A percentile compares a stretch with the other conserved stretches of the same genome.
These are phyloP conservation scores for Arabis hirsuta DNA, from an alignment of 345 rosid species.

Conservation along the genomic window DNA sequence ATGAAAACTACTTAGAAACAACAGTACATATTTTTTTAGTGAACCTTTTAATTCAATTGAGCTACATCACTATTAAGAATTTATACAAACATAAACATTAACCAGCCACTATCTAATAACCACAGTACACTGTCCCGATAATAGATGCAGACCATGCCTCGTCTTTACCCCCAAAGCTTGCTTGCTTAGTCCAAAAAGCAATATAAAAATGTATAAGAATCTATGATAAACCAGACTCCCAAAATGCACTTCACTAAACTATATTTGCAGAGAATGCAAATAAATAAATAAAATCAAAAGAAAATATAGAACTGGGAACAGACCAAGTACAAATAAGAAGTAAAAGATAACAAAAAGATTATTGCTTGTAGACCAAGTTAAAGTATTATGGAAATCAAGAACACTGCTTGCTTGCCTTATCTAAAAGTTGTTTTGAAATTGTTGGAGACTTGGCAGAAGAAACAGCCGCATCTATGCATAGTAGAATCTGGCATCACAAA, in stretches of 20 bases:
- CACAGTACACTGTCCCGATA: not conserved
- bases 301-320: slow-evolving; percentile 16
- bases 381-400: slow-evolving; percentile 25
- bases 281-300: slow-evolving; percentile 1
- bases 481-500: slow-evolving; percentile 72
- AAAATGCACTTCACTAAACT: slow-evolving; percentile 17
- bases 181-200: slow-evolving; percentile 24
- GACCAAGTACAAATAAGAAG: slow-evolving; percentile 4
- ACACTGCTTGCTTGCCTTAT: slow-evolving; percentile 69
- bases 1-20: slow-evolving; percentile 30
- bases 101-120: slow-evolving; percentile 16
- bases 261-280: slow-evolving; percentile 18
- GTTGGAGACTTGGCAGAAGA: slow-evolving; percentile 79
- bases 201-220: not conserved
- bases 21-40: not conserved
- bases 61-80: not conserved
- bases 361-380: slow-evolving; percentile 21
- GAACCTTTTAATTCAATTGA: slow-evolving; percentile 31
- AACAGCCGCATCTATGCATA: slow-evolving; percentile 91
- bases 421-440: slow-evolving; percentile 78
- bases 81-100: slow-evolving; percentile 7
- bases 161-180: slow-evolving; percentile 17
- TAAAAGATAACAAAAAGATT: slow-evolving; percentile 7
- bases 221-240: slow-evolving; percentile 6
- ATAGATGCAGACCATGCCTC: slow-evolving; percentile 4